Conservation (phyloP, 78 protist genomes). For the Isochrysis galbana region DNA sequence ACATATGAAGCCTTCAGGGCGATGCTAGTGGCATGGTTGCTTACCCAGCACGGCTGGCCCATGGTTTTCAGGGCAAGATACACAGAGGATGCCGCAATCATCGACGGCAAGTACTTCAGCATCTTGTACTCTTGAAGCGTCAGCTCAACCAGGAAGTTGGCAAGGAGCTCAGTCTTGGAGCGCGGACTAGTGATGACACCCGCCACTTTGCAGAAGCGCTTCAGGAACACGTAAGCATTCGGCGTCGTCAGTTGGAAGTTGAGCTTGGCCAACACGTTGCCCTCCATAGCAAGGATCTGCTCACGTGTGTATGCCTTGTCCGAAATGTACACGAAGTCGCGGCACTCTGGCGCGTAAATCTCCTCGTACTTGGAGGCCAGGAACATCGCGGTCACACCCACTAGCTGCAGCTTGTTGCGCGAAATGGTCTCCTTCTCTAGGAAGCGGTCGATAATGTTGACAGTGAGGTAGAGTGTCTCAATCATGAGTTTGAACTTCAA, state of each 20-base stretch:
- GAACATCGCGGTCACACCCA: slow-evolving; percentile 92
- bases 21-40: neutral
- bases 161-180: slow-evolving; percentile 56
- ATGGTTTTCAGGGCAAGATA: slow-evolving; percentile 76
- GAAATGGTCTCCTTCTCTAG: slow-evolving; percentile 60
- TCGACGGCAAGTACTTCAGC: slow-evolving; percentile 80
- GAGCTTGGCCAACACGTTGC: slow-evolving; percentile 66
- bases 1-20: neutral
- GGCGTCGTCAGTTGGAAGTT: slow-evolving; percentile 79
- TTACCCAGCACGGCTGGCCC: slow-evolving; percentile 18
- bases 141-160: slow-evolving; percentile 85
- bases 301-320: slow-evolving; percentile 91
- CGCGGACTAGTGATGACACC: slow-evolving; percentile 50
- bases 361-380: slow-evolving; percentile 98
- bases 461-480: slow-evolving; percentile 83
- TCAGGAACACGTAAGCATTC: slow-evolving; percentile 84
- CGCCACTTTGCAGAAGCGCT: slow-evolving; percentile 88
- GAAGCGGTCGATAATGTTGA: slow-evolving; percentile 88
- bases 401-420: slow-evolving; percentile 84
- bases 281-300: slow-evolving; percentile 89
- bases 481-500: slow-evolving; percentile 62
- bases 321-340: slow-evolving; percentile 92
- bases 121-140: slow-evolving; percentile 70
- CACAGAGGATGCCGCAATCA: slow-evolving; percentile 84
- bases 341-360: slow-evolving; percentile 87